phyloP scores from a whole-genome alignment of 176 grass and related monocot genomes.

The Phoenix dactylifera region DNA sequence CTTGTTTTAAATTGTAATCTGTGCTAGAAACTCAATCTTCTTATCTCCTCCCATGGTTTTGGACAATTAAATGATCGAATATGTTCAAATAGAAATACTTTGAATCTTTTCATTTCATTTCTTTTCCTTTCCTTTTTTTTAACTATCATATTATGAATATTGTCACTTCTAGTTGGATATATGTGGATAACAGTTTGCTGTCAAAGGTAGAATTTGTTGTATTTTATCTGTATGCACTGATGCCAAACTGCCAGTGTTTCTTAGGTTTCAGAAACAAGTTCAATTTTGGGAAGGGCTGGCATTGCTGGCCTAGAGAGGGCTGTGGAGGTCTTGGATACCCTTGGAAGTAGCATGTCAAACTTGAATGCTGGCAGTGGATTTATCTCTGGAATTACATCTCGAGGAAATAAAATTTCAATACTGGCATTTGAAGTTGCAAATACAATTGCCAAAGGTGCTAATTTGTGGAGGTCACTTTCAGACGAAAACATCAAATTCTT shows the following conservation, averaged over 20 bases:
- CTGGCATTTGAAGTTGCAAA: conserved; percentile 95
- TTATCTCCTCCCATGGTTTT: too few species aligned
- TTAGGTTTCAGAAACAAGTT: conserved; percentile 73
- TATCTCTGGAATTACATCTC: conserved; percentile 39
- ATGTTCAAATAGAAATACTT: too few species aligned
- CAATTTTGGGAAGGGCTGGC: conserved; percentile 66
- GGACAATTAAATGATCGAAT: too few species aligned
- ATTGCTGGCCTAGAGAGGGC: conserved; percentile 79
- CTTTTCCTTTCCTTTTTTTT: too few species aligned
- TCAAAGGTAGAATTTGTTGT: too few species aligned
- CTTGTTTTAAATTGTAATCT: too few species aligned
- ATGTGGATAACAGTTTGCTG: too few species aligned
- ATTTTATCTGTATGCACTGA: too few species aligned
- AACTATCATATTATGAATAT: too few species aligned
- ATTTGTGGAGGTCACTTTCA: conserved; percentile 65
- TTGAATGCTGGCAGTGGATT: conserved; percentile 82
- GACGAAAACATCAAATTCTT: conserved; percentile 64
- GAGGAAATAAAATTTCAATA: conserved; percentile 65
- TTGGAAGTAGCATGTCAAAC: conserved; percentile 81
- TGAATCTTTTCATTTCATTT: too few species aligned
- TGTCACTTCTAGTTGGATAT: too few species aligned
- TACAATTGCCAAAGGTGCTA: conserved; percentile 77
- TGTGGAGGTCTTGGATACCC: conserved; percentile 72
- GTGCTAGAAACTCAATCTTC: too few species aligned
- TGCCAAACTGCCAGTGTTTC: conserved; percentile 25